Evolutionary conservation across 1,139 yeast genomes (phyloP).

Genomic region (Taphrina pruni): DNA sequence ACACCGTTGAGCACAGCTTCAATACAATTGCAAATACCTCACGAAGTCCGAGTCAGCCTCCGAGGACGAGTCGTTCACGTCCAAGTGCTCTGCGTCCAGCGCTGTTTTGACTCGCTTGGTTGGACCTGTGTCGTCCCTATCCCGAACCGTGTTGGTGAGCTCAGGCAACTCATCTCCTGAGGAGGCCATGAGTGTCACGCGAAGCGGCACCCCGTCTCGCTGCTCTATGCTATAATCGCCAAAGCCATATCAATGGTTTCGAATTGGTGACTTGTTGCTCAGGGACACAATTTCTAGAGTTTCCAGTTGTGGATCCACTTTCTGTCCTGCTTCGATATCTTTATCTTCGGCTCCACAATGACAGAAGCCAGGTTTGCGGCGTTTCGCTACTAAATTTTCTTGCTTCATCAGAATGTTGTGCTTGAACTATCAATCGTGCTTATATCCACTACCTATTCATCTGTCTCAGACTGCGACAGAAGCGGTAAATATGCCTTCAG

Average conservation of each 20-base stretch:
- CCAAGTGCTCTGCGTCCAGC: neutral
- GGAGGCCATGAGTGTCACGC: too few relatives aligned
- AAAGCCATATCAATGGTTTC: too few relatives aligned
- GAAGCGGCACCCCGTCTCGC: too few relatives aligned
- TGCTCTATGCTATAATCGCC: too few relatives aligned
- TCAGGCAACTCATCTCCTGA: neutral
- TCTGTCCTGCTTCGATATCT: too few relatives aligned
- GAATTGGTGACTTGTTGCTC: too few relatives aligned
- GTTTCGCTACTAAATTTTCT: neutral
- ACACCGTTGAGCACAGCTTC: neutral
- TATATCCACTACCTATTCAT: too few relatives aligned
- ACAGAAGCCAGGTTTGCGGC: neutral
- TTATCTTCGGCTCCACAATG: slow-evolving; percentile 2
- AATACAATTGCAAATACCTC: neutral
- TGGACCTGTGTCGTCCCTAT: neutral
- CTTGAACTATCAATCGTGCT: too few relatives aligned
- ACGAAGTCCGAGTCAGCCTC: slow-evolving; percentile 3
- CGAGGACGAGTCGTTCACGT: neutral
- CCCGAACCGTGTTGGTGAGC: neutral
- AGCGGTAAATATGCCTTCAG: slow-evolving; percentile 28
- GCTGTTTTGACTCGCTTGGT: neutral
- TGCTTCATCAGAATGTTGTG: neutral
- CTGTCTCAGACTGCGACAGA: too few relatives aligned
- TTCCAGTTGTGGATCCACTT: too few relatives aligned
- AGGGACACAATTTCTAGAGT: too few relatives aligned